Conservation (phyloP, 1,284 basidiomycete genomes). For the Apiotrichum gamsii region DNA sequence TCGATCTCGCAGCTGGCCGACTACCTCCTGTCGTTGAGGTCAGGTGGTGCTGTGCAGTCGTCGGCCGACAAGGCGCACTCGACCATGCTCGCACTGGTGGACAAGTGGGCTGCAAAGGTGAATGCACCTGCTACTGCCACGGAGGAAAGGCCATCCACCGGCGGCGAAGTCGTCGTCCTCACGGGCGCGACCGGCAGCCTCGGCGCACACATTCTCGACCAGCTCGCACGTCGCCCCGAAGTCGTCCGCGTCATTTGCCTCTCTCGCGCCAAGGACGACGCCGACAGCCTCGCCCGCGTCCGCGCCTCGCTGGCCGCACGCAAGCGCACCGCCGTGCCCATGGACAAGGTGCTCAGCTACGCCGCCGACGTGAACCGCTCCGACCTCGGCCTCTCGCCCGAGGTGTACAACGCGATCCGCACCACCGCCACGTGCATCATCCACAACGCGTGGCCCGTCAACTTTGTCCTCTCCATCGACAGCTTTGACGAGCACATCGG, state of each 20-base stretch:
- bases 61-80: neutral
- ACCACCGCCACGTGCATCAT: conserved; percentile 50
- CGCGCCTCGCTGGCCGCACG: conserved; percentile 33
- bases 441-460: conserved; percentile 50
- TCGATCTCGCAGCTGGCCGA: conserved; percentile 31
- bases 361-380: conserved; percentile 50
- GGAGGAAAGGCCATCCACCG: conserved; percentile 1
- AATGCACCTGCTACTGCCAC: neutral
- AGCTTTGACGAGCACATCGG: conserved; percentile 54
- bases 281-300: conserved; percentile 30
- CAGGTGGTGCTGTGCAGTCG: conserved; percentile 19
- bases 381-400: conserved; percentile 48
- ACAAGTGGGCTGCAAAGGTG: conserved; percentile 45
- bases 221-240: conserved; percentile 40
- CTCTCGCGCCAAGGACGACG: conserved; percentile 42
- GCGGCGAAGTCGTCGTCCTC: conserved; percentile 39
- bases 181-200: conserved; percentile 60
- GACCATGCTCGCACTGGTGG: conserved; percentile 49
- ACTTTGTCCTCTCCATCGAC: conserved; percentile 46
- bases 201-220: conserved; percentile 56
- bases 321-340: conserved; percentile 20
- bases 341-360: conserved; percentile 46
- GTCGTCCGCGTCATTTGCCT: conserved; percentile 54
- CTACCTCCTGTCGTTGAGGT: conserved; percentile 33
- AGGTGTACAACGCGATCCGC: conserved; percentile 20